These are phyloP conservation scores for Aspergillus ustus DNA, from an alignment of 2,329 filamentous ascomycete genomes.

Conservation along the genomic window DNA sequence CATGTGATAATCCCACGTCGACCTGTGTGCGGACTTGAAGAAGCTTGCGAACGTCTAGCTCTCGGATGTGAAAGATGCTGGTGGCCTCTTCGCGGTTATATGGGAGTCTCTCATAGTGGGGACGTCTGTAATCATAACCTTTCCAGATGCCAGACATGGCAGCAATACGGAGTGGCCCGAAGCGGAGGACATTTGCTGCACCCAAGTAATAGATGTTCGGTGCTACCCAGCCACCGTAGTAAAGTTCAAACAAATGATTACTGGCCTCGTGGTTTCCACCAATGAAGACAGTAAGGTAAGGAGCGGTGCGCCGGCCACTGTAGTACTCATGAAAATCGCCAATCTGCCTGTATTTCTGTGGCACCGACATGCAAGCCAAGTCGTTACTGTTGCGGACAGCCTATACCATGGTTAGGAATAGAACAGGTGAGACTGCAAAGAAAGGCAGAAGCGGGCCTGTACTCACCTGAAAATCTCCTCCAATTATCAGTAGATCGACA, in stretches of 20 bases:
- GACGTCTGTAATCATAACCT: slow-evolving; percentile 80
- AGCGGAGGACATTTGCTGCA: slow-evolving; percentile 82
- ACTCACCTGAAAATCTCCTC: slow-evolving; percentile 86
- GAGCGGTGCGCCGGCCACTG: slow-evolving; percentile 73
- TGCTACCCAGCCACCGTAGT: slow-evolving; percentile 95
- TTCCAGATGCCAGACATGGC: slow-evolving; percentile 96
- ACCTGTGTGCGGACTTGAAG: slow-evolving; percentile 83
- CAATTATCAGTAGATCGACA: slow-evolving; percentile 90
- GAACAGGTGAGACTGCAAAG: neutral
- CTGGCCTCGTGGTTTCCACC: slow-evolving; percentile 95
- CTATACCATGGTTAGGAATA: slow-evolving; percentile 47
- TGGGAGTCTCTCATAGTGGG: slow-evolving; percentile 83
- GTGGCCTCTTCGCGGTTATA: slow-evolving; percentile 78
- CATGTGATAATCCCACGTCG: slow-evolving; percentile 89
- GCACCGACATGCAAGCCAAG: slow-evolving; percentile 86
- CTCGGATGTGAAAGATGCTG: slow-evolving; percentile 86
- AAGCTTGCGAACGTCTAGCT: slow-evolving; percentile 88
- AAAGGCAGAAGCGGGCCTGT: neutral
- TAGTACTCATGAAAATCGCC: slow-evolving; percentile 97
- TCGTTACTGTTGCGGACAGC: slow-evolving; percentile 88
- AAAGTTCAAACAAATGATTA: slow-evolving; percentile 87
- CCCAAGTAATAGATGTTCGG: slow-evolving; percentile 98
- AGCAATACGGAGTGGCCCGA: slow-evolving; percentile 85
- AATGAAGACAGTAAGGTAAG: slow-evolving; percentile 89
- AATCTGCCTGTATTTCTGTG: slow-evolving; percentile 81